Conservation (phyloP, 129 eudicot genomes). For the Helianthus tuberosus region DNA sequence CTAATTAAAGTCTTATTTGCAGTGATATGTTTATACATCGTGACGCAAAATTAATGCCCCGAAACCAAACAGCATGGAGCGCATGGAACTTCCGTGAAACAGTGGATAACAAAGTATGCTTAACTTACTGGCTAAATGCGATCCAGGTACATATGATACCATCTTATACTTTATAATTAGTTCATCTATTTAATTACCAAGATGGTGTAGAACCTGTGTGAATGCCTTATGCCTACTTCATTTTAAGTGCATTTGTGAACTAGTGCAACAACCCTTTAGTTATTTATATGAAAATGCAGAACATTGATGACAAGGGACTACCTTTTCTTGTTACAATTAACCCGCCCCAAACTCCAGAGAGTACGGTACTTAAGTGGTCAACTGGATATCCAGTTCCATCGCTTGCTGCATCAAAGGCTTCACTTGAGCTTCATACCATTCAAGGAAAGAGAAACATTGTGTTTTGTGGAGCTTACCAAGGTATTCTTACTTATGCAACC, state of each 20-base stretch:
- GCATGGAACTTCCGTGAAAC: constrained; percentile 6
- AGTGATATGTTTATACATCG: constrained; percentile 27
- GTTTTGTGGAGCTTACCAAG: constrained; percentile 94
- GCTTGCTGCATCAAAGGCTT: constrained; percentile 86
- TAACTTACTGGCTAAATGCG: constrained; percentile 18
- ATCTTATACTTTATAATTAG: not conserved
- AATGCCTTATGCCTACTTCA: not conserved
- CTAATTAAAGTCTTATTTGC: too few species aligned
- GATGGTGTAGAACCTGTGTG: not conserved
- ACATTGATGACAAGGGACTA: constrained; percentile 33
- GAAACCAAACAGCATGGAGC: constrained; percentile 12
- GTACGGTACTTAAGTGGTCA: constrained; percentile 69
- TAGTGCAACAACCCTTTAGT: not conserved
- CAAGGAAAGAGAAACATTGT: constrained; percentile 87
- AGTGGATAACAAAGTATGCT: constrained; percentile 11
- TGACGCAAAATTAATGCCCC: constrained; percentile 13
- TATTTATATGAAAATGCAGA: constrained; percentile 44
- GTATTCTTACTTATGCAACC: constrained; percentile 25
- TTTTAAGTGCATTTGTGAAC: not conserved
- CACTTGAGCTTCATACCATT: constrained; percentile 53
- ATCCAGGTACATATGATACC: constrained; percentile 1
- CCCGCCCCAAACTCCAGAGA: constrained; percentile 58
- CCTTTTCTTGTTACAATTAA: constrained; percentile 78
- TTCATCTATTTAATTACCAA: not conserved
- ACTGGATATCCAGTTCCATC: constrained; percentile 74